Evolutionary conservation across 352 stramenopile species (phyloP).

Genomic region (Phytophthora pinifolia): DNA sequence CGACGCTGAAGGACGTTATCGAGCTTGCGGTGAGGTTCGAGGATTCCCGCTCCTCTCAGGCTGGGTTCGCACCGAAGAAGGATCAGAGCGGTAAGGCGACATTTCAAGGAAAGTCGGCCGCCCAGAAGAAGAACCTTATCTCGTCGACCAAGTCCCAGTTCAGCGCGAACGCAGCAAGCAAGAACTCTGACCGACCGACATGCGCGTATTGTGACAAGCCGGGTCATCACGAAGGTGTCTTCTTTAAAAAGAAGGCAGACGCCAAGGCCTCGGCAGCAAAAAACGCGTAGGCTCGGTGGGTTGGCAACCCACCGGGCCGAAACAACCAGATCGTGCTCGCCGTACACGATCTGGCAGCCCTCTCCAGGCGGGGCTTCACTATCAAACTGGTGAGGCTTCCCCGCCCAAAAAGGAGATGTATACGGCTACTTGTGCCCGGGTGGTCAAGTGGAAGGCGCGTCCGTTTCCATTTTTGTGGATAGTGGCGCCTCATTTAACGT

Average conservation of each 20-base stretch:
- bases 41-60: neutral
- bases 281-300: conserved; percentile 13
- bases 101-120: too few species aligned
- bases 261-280: neutral
- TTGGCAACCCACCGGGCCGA: conserved; percentile 7
- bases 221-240: conserved; percentile 1
- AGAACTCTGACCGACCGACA: neutral
- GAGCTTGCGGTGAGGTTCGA: neutral
- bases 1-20: neutral
- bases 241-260: conserved; percentile 6
- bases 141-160: neutral
- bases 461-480: conserved; percentile 8
- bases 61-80: too few species aligned
- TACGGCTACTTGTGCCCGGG: conserved; percentile 8
- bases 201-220: neutral
- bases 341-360: conserved; percentile 4
- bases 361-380: neutral
- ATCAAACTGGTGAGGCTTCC: neutral
- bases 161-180: too few species aligned
- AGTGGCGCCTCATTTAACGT: conserved; percentile 10
- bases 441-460: neutral
- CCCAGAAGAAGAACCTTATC: neutral
- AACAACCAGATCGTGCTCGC: conserved; percentile 1
- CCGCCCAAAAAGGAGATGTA: neutral
- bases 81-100: neutral